phyloP scores from a whole-genome alignment of 2,329 filamentous ascomycete genomes.

The Fusarium irregulare region DNA sequence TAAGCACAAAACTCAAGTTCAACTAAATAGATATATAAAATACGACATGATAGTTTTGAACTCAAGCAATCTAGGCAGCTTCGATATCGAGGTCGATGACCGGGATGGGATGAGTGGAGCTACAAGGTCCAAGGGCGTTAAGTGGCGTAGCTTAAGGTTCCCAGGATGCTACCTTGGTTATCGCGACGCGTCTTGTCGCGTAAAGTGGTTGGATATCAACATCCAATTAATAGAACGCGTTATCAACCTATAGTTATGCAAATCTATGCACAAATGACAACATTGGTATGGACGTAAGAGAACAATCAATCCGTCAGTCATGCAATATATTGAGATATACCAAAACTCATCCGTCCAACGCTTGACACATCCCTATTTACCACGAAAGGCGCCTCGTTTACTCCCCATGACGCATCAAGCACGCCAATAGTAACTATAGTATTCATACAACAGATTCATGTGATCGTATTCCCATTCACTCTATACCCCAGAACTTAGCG shows the following conservation, averaged over 20 bases:
- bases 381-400: slow-evolving; percentile 31
- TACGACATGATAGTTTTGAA: slow-evolving; percentile 13
- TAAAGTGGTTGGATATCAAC: slow-evolving; percentile 26
- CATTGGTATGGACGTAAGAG: background rate
- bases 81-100: slow-evolving; percentile 16
- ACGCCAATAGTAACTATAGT: slow-evolving; percentile 25
- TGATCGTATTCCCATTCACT: slow-evolving; percentile 31
- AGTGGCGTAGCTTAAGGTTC: slow-evolving; percentile 33
- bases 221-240: slow-evolving; percentile 3
- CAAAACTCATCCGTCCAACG: slow-evolving; percentile 16
- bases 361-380: slow-evolving; percentile 19
- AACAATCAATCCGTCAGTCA: background rate
- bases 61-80: slow-evolving; percentile 16
- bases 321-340: slow-evolving; percentile 27
- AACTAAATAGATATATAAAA: background rate
- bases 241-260: too few species aligned
- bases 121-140: slow-evolving; percentile 20
- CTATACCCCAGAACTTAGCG: slow-evolving; percentile 36
- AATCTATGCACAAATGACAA: background rate
- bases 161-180: background rate
- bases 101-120: slow-evolving; percentile 30
- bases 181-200: slow-evolving; percentile 42
- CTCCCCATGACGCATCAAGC: slow-evolving; percentile 21
- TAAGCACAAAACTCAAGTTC: background rate
- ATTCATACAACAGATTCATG: slow-evolving; percentile 37